Base-by-base conservation (phyloP, 106 monocot species). In the Cymbidium sinense region DNA sequence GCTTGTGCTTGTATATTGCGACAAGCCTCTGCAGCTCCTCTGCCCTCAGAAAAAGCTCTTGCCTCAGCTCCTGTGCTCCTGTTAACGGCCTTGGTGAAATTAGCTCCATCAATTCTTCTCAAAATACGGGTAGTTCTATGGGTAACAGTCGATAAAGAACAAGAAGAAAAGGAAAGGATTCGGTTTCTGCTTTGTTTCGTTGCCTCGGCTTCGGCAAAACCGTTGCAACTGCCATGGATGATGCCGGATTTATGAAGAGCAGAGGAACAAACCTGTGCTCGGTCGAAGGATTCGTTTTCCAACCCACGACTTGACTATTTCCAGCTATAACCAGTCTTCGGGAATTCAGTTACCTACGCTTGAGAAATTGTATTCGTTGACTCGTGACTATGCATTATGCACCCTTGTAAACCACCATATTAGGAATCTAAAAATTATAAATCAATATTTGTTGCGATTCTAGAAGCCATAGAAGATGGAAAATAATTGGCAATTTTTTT, bases 41-140 rank as follows among this genome's bases (percentile, higher is more conserved):
- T 4, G 71, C 71, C 71, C 37, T 72, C 37, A 72, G 6, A 27
- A 72, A 72, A 37, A 72, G 71, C 71, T 72, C 71, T 21, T 72
- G 37, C 71, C 39, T 72, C 71, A 72, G 34, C n/a, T 72, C 37
- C 37, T 7, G 37, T 15, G 18, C 34, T 28, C 17, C 69, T 69
- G 69, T 69, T 18, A 29, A 69, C 34, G 28, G 34, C 1, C 71
- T 72, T 39, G 35, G 71, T 72, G 71, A 39, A 39, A 27, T 37
- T 12, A 72, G 7, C 71, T 72, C 71, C 71, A 72, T 72, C 20
- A 23, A 30, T 39, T 20, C 61, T 47, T 47, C 13, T 47, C 47
- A 47, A 25, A 27, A 39, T 21, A 37, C 21, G 37, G 35, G 39
- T 21, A 2, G 37, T 30, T 37, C 20, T 17, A 37, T 20, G 71